Conservation (phyloP, 495 filamentous ascomycete genomes). For the Coniosporium apollinis region DNA sequence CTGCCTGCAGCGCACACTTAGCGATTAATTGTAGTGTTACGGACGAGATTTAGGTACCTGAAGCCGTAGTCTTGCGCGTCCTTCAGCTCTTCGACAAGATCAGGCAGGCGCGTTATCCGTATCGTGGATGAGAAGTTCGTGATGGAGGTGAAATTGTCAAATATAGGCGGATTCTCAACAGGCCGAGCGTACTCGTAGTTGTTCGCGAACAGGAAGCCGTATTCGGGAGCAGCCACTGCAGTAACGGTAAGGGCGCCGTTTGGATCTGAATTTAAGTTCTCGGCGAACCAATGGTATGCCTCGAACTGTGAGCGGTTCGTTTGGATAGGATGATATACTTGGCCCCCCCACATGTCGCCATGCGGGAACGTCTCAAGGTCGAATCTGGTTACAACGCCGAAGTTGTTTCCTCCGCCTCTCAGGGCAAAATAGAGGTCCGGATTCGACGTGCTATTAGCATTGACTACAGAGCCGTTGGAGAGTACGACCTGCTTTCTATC, state of each 20-base stretch:
- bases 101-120: too few species aligned
- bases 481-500: too few species aligned
- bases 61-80: background rate
- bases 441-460: slow-evolving; percentile 13
- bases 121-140: too few species aligned
- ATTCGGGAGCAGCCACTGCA: background rate
- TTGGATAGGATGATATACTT: slow-evolving; percentile 1
- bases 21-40: too few species aligned
- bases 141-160: slow-evolving; percentile 3
- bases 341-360: slow-evolving; percentile 15
- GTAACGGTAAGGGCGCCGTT: background rate
- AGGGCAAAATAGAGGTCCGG: slow-evolving; percentile 27
- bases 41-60: too few species aligned
- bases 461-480: slow-evolving; percentile 12
- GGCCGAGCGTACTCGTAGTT: too few species aligned
- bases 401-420: slow-evolving; percentile 27
- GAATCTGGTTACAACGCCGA: slow-evolving; percentile 26
- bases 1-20: too few species aligned
- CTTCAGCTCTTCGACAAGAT: background rate
- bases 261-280: background rate
- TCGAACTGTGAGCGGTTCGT: background rate
- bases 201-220: too few species aligned
- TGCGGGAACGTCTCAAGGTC: slow-evolving; percentile 10
- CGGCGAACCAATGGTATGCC: slow-evolving; percentile 5
- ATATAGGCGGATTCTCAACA: too few species aligned